Evolutionary conservation across 768 basidiomycete species (phyloP).

Genomic region (Coprinellus aureogranulatus): DNA sequence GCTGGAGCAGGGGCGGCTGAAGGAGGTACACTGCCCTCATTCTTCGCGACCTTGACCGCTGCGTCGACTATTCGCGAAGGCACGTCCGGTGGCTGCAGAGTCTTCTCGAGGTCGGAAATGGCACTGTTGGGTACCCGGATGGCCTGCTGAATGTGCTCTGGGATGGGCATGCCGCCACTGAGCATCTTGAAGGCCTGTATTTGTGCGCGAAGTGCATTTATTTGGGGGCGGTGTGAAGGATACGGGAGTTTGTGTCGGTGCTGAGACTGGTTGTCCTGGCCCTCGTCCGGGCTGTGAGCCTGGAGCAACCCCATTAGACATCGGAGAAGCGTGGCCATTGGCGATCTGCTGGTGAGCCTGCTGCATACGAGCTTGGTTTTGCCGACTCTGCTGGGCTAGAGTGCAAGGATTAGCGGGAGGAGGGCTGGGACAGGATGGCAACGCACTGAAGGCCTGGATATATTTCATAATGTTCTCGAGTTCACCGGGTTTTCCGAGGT

Average conservation of each 20-base stretch:
- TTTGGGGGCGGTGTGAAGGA: slow-evolving; percentile 77
- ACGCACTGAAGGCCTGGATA: slow-evolving; percentile 43
- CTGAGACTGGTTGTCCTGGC: slow-evolving; percentile 48
- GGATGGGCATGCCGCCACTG: slow-evolving; percentile 61
- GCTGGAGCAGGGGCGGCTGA: slow-evolving; percentile 22
- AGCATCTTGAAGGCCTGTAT: slow-evolving; percentile 81
- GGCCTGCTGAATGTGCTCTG: slow-evolving; percentile 67
- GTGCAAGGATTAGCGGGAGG: slow-evolving; percentile 14
- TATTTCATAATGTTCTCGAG: slow-evolving; percentile 47
- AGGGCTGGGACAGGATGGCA: neutral
- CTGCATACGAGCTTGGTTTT: slow-evolving; percentile 28
- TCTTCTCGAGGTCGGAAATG: slow-evolving; percentile 61
- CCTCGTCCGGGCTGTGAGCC: slow-evolving; percentile 50
- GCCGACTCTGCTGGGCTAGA: slow-evolving; percentile 29
- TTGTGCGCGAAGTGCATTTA: slow-evolving; percentile 73
- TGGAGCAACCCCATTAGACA: slow-evolving; percentile 41
- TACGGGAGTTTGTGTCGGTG: slow-evolving; percentile 63
- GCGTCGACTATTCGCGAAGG: slow-evolving; percentile 67
- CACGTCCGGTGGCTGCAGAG: slow-evolving; percentile 59
- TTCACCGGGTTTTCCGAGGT: slow-evolving; percentile 47
- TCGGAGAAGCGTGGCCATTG: slow-evolving; percentile 49
- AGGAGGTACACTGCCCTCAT: slow-evolving; percentile 31
- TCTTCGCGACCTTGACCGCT: slow-evolving; percentile 72
- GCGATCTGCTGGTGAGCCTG: slow-evolving; percentile 27
- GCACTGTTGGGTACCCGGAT: slow-evolving; percentile 64